Percentiles rank a stretch among this genome's conserved stretches.
These are phyloP conservation scores for Rubus idaeus DNA, from an alignment of 306 rosid species.

Conservation along the genomic window DNA sequence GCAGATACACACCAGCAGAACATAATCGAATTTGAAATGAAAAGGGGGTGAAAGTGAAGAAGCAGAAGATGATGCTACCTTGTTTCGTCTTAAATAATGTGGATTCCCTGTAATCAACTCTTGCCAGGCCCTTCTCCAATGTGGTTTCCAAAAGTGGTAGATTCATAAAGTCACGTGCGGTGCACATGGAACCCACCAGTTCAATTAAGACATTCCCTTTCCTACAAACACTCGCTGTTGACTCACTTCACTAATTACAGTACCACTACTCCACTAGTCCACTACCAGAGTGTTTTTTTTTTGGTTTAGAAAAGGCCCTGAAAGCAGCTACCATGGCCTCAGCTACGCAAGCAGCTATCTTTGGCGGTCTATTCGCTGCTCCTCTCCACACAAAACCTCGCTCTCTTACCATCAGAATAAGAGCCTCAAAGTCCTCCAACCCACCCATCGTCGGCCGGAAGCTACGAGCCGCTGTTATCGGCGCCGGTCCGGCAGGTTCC, in stretches of 20 bases:
- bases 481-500: constrained; percentile 92
- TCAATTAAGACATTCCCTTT: not conserved
- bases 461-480: constrained; percentile 85
- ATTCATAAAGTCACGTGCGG: not conserved
- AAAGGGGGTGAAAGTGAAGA: too few relatives aligned
- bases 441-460: constrained; percentile 60
- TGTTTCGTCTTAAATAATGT: too few relatives aligned
- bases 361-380: constrained; percentile 8
- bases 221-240: not conserved
- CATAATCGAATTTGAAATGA: too few relatives aligned
- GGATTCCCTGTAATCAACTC: too few relatives aligned
- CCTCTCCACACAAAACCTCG: constrained; percentile 8
- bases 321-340: constrained; percentile 38
- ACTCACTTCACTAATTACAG: not conserved
- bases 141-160: too few relatives aligned
- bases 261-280: not conserved
- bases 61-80: too few relatives aligned
- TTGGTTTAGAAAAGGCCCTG: not conserved
- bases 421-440: constrained; percentile 43
- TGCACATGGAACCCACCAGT: not conserved
- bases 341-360: constrained; percentile 25
- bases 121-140: too few relatives aligned
- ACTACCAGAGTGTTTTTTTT: not conserved
- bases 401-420: constrained; percentile 20
- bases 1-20: too few relatives aligned